Percentiles rank a stretch among this genome's conserved stretches.
These are phyloP conservation scores for Metarhizium rileyi DNA, from an alignment of 2,329 filamentous ascomycete species.

Conservation along the genomic window DNA sequence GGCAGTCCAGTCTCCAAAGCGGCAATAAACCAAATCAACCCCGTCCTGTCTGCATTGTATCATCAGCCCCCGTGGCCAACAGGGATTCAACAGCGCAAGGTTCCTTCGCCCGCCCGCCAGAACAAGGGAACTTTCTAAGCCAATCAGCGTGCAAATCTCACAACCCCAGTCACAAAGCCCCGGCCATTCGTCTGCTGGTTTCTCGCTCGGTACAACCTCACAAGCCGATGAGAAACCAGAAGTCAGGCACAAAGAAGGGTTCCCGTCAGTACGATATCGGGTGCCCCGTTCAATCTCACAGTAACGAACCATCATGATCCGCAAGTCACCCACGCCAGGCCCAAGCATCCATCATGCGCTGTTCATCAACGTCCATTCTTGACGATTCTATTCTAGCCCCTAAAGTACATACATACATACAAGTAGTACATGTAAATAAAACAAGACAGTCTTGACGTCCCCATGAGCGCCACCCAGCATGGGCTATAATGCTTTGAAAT, in stretches of 20 bases:
- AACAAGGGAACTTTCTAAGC: slow-evolving; percentile 19
- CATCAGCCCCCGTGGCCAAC: no score
- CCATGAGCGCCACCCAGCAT: neutral
- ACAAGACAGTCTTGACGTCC: neutral
- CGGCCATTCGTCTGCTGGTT: no score
- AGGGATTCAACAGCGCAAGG: no score
- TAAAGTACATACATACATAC: slow-evolving; percentile 3
- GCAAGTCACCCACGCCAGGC: no score
- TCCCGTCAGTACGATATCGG: no score
- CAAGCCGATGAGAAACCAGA: no score
- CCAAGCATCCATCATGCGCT: neutral
- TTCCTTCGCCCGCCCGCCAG: neutral
- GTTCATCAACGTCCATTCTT: neutral
- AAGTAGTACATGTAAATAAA: neutral
- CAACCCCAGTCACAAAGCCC: neutral
- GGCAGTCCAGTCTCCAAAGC: no score
- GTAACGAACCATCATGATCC: no score
- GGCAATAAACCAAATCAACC: no score
- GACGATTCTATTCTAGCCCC: slow-evolving; percentile 1
- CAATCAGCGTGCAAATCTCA: slow-evolving; percentile 14
- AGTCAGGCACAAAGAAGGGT: no score
- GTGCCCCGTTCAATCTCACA: no score
- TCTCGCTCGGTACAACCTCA: no score
- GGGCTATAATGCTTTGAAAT: neutral
- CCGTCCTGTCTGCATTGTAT: neutral